These are phyloP conservation scores for Isoetes taiwanensis DNA, from an alignment of 75 land plant species.

Conservation along the genomic window DNA sequence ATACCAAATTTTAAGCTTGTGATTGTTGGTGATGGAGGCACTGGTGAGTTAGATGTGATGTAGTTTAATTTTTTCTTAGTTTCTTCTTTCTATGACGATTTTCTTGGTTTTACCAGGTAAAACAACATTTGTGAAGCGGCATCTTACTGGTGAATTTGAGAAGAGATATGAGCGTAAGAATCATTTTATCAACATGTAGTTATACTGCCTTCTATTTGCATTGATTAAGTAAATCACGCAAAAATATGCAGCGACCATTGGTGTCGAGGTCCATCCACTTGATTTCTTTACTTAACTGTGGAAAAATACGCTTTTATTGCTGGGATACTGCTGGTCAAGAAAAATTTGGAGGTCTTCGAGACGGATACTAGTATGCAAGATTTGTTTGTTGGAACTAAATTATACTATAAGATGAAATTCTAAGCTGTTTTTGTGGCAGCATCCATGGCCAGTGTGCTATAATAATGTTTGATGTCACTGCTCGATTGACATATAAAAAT, in stretches of 20 bases:
- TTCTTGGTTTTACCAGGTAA: conserved; percentile 32
- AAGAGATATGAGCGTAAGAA: conserved; percentile 44
- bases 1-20: background rate
- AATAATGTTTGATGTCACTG: conserved; percentile 47
- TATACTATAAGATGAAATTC: background rate
- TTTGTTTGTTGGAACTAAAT: background rate
- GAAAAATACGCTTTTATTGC: conserved; percentile 37
- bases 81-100: too few species aligned
- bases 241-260: conserved; percentile 30
- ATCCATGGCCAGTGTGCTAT: conserved; percentile 62
- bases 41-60: too few species aligned
- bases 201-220: too few species aligned
- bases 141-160: conserved; percentile 41
- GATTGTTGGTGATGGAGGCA: conserved; percentile 4
- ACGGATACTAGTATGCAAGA: conserved; percentile 37
- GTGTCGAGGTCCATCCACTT: conserved; percentile 40
- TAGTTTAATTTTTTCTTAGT: too few species aligned
- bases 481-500: conserved; percentile 51
- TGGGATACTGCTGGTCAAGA: conserved; percentile 50
- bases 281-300: conserved; percentile 46
- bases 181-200: background rate
- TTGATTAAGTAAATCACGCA: too few species aligned
- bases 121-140: conserved; percentile 46
- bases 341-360: conserved; percentile 44
- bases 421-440: conserved; percentile 27